Conservation (phyloP, 176 grass and related monocot species). For the Aegilops sharonensis region DNA sequence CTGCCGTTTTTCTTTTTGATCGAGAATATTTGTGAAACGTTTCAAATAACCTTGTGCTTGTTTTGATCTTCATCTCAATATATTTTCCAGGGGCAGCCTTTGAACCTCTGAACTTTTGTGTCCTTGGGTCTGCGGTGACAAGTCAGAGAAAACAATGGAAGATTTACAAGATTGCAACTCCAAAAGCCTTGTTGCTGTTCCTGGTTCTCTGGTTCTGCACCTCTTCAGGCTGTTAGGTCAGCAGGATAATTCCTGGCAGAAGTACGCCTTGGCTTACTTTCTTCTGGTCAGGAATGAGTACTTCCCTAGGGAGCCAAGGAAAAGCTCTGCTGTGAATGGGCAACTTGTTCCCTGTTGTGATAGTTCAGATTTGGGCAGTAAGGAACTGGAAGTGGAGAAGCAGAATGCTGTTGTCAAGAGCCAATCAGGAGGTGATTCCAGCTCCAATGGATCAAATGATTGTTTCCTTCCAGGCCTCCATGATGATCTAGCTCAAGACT, state of each 20-base stretch:
- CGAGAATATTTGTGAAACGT: background rate
- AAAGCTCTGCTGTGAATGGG: conserved; percentile 28
- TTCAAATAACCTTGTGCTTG: background rate
- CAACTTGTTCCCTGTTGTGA: conserved; percentile 9
- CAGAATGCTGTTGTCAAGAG: conserved; percentile 39
- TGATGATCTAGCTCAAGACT: conserved; percentile 79
- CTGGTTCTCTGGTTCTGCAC: conserved; percentile 49
- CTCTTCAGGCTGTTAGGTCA: conserved; percentile 54
- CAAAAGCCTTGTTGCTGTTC: conserved; percentile 54
- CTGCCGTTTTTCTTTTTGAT: background rate
- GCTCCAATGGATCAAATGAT: conserved; percentile 56
- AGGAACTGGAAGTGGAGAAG: conserved; percentile 48
- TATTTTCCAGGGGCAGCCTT: conserved; percentile 29
- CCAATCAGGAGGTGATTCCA: conserved; percentile 41
- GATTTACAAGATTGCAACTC: conserved; percentile 55
- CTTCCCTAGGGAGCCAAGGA: conserved; percentile 35
- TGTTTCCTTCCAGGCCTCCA: conserved; percentile 75
- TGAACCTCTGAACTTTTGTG: conserved; percentile 16
- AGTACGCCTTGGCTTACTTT: conserved; percentile 58
- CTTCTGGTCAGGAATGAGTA: conserved; percentile 58
- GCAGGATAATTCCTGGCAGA: conserved; percentile 70
- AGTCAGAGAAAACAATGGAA: conserved; percentile 37
- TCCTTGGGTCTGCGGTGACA: background rate
- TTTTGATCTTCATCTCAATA: conserved; percentile 1
- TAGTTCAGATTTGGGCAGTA: conserved; percentile 36